Evolutionary conservation across 2,329 filamentous ascomycete genomes (phyloP).

Genomic region (Xylaria digitata): DNA sequence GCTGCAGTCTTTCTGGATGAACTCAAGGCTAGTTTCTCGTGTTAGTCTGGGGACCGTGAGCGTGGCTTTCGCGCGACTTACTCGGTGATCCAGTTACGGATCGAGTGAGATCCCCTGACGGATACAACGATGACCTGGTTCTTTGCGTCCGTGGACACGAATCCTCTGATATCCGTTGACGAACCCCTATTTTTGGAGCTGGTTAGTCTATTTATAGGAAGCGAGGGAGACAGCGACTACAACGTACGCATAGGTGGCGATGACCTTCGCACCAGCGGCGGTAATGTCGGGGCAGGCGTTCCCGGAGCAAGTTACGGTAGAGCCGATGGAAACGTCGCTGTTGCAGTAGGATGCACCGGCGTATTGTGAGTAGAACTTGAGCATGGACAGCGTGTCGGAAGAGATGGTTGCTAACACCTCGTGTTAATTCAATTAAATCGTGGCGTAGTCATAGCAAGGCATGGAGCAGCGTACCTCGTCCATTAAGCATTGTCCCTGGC

Average conservation of each 20-base stretch:
- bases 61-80: slow-evolving; percentile 34
- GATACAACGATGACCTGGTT: slow-evolving; percentile 68
- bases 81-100: slow-evolving; percentile 72
- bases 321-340: slow-evolving; percentile 53
- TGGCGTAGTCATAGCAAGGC: not conserved
- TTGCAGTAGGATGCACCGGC: slow-evolving; percentile 67
- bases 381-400: slow-evolving; percentile 47
- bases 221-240: not conserved
- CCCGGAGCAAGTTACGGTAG: slow-evolving; percentile 57
- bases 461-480: slow-evolving; percentile 50
- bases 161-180: slow-evolving; percentile 60
- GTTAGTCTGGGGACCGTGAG: slow-evolving; percentile 11
- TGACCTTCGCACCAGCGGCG: slow-evolving; percentile 57
- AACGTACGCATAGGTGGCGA: slow-evolving; percentile 50
- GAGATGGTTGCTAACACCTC: slow-evolving; percentile 48
- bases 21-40: slow-evolving; percentile 51
- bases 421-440: slow-evolving; percentile 22
- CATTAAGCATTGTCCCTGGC: slow-evolving; percentile 44
- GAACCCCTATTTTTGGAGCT: slow-evolving; percentile 51
- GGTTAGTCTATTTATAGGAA: slow-evolving; percentile 16
- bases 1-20: slow-evolving; percentile 53
- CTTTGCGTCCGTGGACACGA: slow-evolving; percentile 62
- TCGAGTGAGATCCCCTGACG: slow-evolving; percentile 67
- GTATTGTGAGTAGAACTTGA: slow-evolving; percentile 64
- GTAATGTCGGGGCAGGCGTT: slow-evolving; percentile 58